Percentiles rank a stretch among this genome's conserved stretches.
Conservation (phyloP, 2,329 filamentous ascomycete genomes). For the Aureobasidium leucospermi region DNA sequence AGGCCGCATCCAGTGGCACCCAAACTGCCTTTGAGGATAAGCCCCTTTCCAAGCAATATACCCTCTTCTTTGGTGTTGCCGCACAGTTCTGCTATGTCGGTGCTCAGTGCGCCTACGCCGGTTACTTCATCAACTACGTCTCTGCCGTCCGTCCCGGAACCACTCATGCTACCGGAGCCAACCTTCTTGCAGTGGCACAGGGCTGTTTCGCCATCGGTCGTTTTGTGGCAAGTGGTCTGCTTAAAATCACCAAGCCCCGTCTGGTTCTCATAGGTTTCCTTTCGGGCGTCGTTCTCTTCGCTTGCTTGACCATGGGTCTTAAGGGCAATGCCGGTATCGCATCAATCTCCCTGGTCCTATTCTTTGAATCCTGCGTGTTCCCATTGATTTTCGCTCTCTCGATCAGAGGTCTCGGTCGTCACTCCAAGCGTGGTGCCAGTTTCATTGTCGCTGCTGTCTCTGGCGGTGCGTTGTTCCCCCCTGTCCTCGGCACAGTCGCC, state of each 20-base stretch:
- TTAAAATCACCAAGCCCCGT: constrained; percentile 60
- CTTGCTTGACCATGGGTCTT: constrained; percentile 2
- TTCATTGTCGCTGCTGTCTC: constrained; percentile 65
- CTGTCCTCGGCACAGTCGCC: constrained; percentile 60
- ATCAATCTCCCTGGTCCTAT: constrained; percentile 58
- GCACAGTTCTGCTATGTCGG: constrained; percentile 78
- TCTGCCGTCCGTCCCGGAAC: constrained; percentile 52
- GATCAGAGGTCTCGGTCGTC: constrained; percentile 65
- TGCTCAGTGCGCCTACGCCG: constrained; percentile 54
- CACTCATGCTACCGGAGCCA: constrained; percentile 50
- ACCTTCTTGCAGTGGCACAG: constrained; percentile 67
- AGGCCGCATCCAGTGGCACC: constrained; percentile 30
- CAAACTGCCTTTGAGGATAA: constrained; percentile 32
- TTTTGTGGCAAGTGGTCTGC: constrained; percentile 59
- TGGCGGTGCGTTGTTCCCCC: constrained; percentile 67
- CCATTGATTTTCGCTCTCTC: constrained; percentile 75
- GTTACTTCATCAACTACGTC: constrained; percentile 47
- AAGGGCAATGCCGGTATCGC: constrained; percentile 7
- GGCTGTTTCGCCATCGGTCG: constrained; percentile 58
- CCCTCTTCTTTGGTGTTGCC: constrained; percentile 66
- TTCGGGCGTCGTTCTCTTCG: constrained; percentile 36
- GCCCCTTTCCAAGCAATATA: constrained; percentile 55
- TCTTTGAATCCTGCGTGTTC: constrained; percentile 77
- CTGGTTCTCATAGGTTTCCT: constrained; percentile 65
- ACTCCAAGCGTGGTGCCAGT: constrained; percentile 69